Base-by-base conservation (phyloP, 768 basidiomycete genomes). In the Phaeotremella fagi region DNA sequence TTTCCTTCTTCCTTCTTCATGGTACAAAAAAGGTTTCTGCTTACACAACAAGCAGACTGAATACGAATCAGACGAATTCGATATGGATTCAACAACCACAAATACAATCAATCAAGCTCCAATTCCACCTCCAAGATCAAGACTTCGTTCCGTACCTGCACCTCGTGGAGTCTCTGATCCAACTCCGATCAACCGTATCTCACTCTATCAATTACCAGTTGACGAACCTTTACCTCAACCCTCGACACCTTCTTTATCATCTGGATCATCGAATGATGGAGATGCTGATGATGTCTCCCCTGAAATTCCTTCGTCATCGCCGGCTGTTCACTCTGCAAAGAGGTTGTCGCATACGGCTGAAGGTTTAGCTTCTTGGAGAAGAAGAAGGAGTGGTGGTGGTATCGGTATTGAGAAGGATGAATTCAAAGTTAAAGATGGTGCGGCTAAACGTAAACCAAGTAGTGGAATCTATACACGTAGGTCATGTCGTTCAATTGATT, bases 401-500 rank as follows among this genome's bases (percentile, higher is more conserved):
- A 22, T 11, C 18, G 38, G 38, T 6, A 41, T 41, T 7, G 38
- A 41, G 38, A 60, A 43, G 33, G 59, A 60, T 52, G 59, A 50
- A 26, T 49, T 47, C 31, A 60, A 60, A 48, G 45, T 60, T 3
- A 50, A 51, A 2, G 59, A 60, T 45, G 59, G 59, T 16, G 54
- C 51, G 1, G 49, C 42, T 12, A 51, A 55, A 33, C 55, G 52
- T 42, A 45, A 28, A 37, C 43, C 54, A 27, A 55, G 49, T 3
- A 50, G 46, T 14, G 59, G 59, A 22, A 54, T 60, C 3, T 60
- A 60, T 36, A 60, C 59, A 18, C 59, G 57, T 59, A 29, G 50
- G 57, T 51, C 22, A 6, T 9, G 9, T 41, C 20, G 7, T 12
- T 18, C 7, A 12, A 20, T 41, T 22, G 18, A 20, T 7, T 12